Conservation (phyloP, 768 basidiomycete genomes). For the Auriscalpium microsporum region DNA sequence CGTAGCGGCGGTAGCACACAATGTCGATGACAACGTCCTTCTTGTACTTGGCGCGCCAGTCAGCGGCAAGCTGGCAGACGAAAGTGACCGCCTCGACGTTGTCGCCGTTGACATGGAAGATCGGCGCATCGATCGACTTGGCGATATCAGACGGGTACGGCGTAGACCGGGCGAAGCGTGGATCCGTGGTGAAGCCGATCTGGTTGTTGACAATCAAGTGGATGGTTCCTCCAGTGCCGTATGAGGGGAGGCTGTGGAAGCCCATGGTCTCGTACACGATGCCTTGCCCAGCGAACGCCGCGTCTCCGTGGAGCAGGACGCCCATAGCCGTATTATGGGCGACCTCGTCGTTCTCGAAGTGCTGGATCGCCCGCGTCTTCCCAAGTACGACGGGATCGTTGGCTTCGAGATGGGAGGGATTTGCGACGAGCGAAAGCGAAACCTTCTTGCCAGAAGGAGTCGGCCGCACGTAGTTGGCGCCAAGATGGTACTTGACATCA, state of each 20-base stretch:
- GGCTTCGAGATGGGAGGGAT: conserved; percentile 96
- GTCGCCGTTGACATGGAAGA: conserved; percentile 99
- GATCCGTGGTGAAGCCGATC: conserved; percentile 98
- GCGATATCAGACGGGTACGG: conserved; percentile 98
- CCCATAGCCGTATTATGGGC: conserved; percentile 84
- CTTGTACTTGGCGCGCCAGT: conserved; percentile 97
- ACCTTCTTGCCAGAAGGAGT: conserved; percentile 98
- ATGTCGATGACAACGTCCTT: conserved; percentile 98
- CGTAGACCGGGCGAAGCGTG: conserved; percentile 93
- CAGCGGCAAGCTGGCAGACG: conserved; percentile 95
- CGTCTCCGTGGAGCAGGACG: conserved; percentile 94
- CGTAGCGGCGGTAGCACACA: conserved; percentile 96
- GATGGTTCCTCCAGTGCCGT: conserved; percentile 96
- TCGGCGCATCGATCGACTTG: conserved; percentile 95
- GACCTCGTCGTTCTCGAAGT: conserved; percentile 82
- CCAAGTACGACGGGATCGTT: conserved; percentile 98
- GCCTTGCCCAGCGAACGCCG: conserved; percentile 97
- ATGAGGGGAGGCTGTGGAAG: conserved; percentile 89
- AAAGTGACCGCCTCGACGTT: conserved; percentile 98
- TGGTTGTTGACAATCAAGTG: conserved; percentile 99
- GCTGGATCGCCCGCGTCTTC: conserved; percentile 95
- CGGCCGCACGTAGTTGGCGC: conserved; percentile 96
- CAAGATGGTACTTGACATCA: conserved; percentile 98
- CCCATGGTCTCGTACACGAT: conserved; percentile 99
- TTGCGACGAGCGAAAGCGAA: conserved; percentile 93